These are phyloP conservation scores for Cytospora chrysosperma DNA, from an alignment of 2,329 filamentous ascomycete species.

Conservation along the genomic window DNA sequence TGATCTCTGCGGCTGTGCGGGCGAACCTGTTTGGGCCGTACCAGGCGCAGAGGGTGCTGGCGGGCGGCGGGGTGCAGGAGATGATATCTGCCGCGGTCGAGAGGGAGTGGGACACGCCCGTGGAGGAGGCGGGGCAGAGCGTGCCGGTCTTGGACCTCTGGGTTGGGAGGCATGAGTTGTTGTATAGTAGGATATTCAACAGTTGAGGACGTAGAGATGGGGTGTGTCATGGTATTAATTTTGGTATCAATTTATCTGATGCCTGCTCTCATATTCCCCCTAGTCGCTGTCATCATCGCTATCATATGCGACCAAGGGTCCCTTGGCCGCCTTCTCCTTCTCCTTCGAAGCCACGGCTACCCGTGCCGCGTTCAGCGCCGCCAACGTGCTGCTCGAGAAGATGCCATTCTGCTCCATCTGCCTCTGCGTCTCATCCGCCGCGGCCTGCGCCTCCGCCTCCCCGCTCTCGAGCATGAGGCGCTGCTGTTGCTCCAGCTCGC, in stretches of 20 bases:
- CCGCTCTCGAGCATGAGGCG: constrained; percentile 58
- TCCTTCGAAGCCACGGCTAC: constrained; percentile 55
- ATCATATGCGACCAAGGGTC: constrained; percentile 82
- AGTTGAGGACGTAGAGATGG: constrained; percentile 51
- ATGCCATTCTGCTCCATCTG: constrained; percentile 59
- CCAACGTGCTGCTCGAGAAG: constrained; percentile 78
- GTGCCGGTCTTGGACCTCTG: constrained; percentile 79
- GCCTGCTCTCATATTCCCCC: too few species aligned
- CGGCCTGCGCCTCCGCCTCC: constrained; percentile 43
- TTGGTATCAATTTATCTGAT: neutral
- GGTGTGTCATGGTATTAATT: constrained; percentile 10
- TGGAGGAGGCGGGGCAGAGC: constrained; percentile 70
- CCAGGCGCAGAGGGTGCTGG: constrained; percentile 72
- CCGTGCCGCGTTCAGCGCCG: constrained; percentile 65
- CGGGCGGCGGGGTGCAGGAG: constrained; percentile 55
- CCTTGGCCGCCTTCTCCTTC: constrained; percentile 51
- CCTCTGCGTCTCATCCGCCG: constrained; percentile 40
- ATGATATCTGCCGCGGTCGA: constrained; percentile 59
- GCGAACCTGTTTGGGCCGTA: constrained; percentile 79
- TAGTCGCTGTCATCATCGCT: constrained; percentile 63
- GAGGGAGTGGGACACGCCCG: constrained; percentile 55
- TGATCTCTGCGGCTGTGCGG: constrained; percentile 74
- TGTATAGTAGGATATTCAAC: constrained; percentile 87
- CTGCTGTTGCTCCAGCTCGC: constrained; percentile 60
- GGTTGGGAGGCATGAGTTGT: constrained; percentile 77